Base-by-base conservation (phyloP, 2,329 filamentous ascomycete genomes). In the Epicoccum sorghinum region DNA sequence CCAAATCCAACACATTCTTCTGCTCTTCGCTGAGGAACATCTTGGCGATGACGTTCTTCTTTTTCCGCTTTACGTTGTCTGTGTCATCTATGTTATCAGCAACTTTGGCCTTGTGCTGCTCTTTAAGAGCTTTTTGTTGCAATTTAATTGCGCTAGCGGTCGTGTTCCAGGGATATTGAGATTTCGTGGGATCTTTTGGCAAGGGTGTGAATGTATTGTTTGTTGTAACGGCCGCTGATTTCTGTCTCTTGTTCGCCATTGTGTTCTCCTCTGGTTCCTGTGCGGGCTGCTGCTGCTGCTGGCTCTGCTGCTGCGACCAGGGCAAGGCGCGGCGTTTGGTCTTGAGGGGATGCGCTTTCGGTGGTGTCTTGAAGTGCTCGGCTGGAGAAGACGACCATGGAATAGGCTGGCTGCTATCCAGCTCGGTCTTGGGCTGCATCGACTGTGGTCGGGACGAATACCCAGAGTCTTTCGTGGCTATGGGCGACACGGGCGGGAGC, bases 21-120 rank as follows among this genome's bases (percentile, higher is more conserved):
- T 99, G 95, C 71, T 99, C 95, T 10, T 89, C 84, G 70, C 91
- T 97, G 32, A 99, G 80, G 51, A 88, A 87, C 8, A 96, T 83
- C 77, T 24, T 84, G 76, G 51, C 84, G 73, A 68, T 75, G 70
- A 51, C 75, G 58, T 79, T 75, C 61, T 74, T 73, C 56, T 76
- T 77, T 60, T 72, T 79, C 33, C 70, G 69, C 23, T 72, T 72
- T 9, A 78, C 75, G 33, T 82, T 77, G 35, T 78, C 76, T 4
- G 79, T 74, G 2, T 81, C 82, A 55, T 63, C 76, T 59, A 49
- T 78, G 6, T 51, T 63, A 9, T 70, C 67, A n/a, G 61, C 66
- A 4, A 59, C 69, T 32, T 77, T 76, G 18, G 78, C 76, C 55
- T 80, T 81, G 57, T 77, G 75, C 80, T 87, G 70, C 74, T 89